Percentiles rank a stretch among this genome's conserved stretches.
Evolutionary conservation across 2,329 filamentous ascomycete genomes (phyloP).

Genomic region (Graphiopsis chlorocephala): DNA sequence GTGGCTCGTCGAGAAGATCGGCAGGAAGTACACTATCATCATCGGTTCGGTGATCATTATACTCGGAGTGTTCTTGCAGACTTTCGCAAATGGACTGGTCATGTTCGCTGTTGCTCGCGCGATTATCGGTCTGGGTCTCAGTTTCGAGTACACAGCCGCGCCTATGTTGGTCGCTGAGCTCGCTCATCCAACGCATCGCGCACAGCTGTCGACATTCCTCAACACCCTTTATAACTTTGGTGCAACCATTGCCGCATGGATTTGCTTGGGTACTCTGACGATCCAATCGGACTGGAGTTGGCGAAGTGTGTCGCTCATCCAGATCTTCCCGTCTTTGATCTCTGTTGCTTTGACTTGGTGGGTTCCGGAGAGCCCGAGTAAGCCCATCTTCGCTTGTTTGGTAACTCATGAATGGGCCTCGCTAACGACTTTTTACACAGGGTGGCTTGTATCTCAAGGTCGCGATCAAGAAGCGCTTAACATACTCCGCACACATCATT

Average conservation of each 20-base stretch:
- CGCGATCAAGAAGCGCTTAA: conserved; percentile 48
- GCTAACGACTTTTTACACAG: conserved; percentile 16
- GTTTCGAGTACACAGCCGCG: conserved; percentile 36
- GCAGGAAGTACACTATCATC: conserved; percentile 45
- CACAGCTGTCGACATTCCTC: conserved; percentile 44
- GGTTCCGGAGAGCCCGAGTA: conserved; percentile 50
- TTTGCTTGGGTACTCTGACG: conserved; percentile 43
- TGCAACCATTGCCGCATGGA: conserved; percentile 44
- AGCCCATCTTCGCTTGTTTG: background rate
- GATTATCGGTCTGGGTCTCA: conserved; percentile 29
- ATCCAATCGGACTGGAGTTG: conserved; percentile 47
- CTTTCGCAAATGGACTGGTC: conserved; percentile 37
- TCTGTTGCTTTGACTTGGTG: conserved; percentile 47
- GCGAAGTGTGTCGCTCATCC: conserved; percentile 52
- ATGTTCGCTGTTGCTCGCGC: conserved; percentile 42
- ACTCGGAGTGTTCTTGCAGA: conserved; percentile 42
- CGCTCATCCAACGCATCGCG: conserved; percentile 46
- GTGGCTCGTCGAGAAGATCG: conserved; percentile 47
- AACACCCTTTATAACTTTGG: conserved; percentile 44
- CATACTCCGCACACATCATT: conserved; percentile 52
- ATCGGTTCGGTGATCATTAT: conserved; percentile 44
- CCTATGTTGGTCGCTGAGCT: conserved; percentile 34
- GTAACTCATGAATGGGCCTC: background rate
- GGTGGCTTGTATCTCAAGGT: conserved; percentile 55
- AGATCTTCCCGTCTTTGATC: conserved; percentile 45